phyloP scores from a whole-genome alignment of 257 asterid species.

The Solanum ossicruentum region DNA sequence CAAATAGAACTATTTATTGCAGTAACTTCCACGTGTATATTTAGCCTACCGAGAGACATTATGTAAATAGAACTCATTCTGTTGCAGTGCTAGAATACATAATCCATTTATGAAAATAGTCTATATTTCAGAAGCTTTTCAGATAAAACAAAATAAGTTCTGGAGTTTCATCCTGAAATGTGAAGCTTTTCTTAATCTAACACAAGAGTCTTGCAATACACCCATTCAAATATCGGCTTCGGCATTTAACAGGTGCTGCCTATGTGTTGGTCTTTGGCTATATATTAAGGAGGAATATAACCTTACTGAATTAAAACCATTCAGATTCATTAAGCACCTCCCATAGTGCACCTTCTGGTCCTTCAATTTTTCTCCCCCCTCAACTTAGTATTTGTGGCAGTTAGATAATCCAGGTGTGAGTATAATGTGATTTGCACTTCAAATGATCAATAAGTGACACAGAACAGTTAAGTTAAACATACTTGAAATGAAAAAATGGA shows the following conservation, averaged over 20 bases:
- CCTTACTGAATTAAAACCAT: neutral
- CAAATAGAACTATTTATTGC: neutral
- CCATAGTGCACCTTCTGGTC: neutral
- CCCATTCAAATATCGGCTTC: neutral
- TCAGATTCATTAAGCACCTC: neutral
- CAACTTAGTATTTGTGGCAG: neutral
- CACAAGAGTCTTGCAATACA: neutral
- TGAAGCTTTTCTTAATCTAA: neutral
- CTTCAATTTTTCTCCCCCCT: neutral
- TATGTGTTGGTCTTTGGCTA: neutral
- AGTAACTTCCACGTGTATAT: constrained; percentile 17
- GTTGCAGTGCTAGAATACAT: constrained; percentile 7
- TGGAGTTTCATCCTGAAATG: neutral
- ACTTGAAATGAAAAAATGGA: neutral
- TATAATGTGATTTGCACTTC: neutral
- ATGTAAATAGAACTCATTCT: neutral
- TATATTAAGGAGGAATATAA: neutral
- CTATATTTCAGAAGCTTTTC: neutral
- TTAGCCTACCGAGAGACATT: constrained; percentile 2
- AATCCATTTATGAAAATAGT: neutral
- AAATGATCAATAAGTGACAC: neutral
- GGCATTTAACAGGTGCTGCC: neutral
- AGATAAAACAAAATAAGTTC: neutral
- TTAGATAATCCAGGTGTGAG: neutral
- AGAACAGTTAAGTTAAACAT: neutral